phyloP scores from a whole-genome alignment of 2,329 filamentous ascomycete species.

The Zymoseptoria ardabiliae region DNA sequence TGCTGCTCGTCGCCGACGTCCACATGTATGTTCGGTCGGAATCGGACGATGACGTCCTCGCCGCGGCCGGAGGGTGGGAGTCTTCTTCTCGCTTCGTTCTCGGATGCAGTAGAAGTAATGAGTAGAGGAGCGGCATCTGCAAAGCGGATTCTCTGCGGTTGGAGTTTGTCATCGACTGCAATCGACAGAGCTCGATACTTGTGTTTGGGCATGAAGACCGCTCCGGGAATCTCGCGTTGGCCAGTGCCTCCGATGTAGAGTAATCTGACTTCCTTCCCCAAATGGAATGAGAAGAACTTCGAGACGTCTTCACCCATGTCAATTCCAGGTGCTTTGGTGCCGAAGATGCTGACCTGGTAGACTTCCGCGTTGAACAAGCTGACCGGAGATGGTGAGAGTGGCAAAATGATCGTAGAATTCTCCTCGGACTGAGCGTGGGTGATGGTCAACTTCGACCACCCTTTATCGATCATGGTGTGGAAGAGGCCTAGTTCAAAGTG shows the following conservation, averaged over 20 bases:
- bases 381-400: constrained; percentile 27
- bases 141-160: constrained; percentile 28
- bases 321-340: constrained; percentile 27
- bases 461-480: constrained; percentile 26
- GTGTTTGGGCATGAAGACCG: constrained; percentile 27
- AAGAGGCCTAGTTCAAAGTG: constrained; percentile 29
- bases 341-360: constrained; percentile 29
- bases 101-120: constrained; percentile 29
- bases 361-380: constrained; percentile 22
- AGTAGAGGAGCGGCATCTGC: constrained; percentile 29
- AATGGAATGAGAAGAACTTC: constrained; percentile 26
- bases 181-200: constrained; percentile 26
- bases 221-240: constrained; percentile 28
- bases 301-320: constrained; percentile 29
- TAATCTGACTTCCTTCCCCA: constrained; percentile 19
- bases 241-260: constrained; percentile 30
- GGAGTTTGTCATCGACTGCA: constrained; percentile 28
- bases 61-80: constrained; percentile 23
- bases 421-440: constrained; percentile 25
- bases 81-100: constrained; percentile 26
- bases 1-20: constrained; percentile 24
- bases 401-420: constrained; percentile 21
- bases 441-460: constrained; percentile 31
- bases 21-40: constrained; percentile 29
- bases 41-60: constrained; percentile 29